A percentile compares a stretch with the other conserved stretches of the same genome.
Evolutionary conservation across 176 grass and related monocot genomes (phyloP).

Genomic region (Rhynchospora breviuscula): DNA sequence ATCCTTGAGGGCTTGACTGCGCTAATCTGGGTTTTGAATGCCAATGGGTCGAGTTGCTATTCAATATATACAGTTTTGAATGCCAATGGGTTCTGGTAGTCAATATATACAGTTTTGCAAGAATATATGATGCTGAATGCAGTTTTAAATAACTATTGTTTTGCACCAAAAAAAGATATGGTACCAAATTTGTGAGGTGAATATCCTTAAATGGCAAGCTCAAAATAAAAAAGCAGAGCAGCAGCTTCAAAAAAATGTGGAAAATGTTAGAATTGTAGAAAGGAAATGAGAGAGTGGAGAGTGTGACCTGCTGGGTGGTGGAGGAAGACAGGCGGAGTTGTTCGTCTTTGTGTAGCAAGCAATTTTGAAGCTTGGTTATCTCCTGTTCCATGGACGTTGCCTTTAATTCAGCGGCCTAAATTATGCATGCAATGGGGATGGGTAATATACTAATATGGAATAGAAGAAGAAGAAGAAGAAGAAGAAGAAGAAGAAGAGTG

Average conservation of each 20-base stretch:
- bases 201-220: neutral
- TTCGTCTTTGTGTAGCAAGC: constrained; percentile 57
- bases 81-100: no score
- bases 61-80: neutral
- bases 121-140: neutral
- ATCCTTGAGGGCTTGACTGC: neutral
- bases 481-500: no score
- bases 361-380: constrained; percentile 60
- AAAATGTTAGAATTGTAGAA: neutral
- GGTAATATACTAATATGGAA: no score
- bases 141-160: neutral
- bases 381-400: constrained; percentile 72
- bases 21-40: neutral
- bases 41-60: neutral
- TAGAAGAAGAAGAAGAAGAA: no score
- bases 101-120: neutral
- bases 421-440: no score
- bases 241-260: no score
- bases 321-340: constrained; percentile 29
- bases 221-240: neutral
- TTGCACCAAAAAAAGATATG: neutral
- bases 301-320: constrained; percentile 46
- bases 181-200: neutral
- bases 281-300: neutral
- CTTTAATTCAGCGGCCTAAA: constrained; percentile 57